phyloP scores from a whole-genome alignment of 768 basidiomycete genomes.

The Tulasnella sp. region DNA sequence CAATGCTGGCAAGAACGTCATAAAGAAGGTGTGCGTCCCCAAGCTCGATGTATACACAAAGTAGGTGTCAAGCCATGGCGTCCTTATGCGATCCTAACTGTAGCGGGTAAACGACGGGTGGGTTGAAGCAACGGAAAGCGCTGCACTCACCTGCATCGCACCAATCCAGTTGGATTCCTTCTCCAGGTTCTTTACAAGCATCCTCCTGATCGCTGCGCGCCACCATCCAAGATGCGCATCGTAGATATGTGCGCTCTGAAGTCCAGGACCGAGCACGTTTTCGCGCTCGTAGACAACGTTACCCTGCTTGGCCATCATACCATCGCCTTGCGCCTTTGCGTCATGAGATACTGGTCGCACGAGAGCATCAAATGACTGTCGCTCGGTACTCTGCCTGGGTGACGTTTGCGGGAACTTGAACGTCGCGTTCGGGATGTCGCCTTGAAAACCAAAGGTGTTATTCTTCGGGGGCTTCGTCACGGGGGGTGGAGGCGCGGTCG shows the following conservation, averaged over 20 bases:
- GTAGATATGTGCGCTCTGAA: constrained; percentile 36
- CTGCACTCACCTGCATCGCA: constrained; percentile 48
- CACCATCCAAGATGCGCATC: constrained; percentile 50
- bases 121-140: constrained; percentile 15
- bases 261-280: constrained; percentile 18
- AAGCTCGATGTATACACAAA: constrained; percentile 74
- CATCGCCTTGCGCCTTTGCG: too few species aligned
- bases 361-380: too few species aligned
- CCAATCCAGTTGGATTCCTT: constrained; percentile 53
- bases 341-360: too few species aligned
- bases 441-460: too few species aligned
- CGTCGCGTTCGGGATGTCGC: too few species aligned
- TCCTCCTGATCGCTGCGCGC: constrained; percentile 48
- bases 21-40: constrained; percentile 88
- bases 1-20: constrained; percentile 71
- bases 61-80: constrained; percentile 61
- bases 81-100: constrained; percentile 40
- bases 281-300: not conserved
- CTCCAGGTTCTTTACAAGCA: constrained; percentile 41
- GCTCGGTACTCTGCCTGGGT: too few species aligned
- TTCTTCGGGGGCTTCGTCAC: too few species aligned
- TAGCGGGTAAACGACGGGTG: not conserved
- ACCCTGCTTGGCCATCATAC: too few species aligned
- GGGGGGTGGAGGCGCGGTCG: too few species aligned
- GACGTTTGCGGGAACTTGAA: too few species aligned